Evolutionary conservation across 192 early-diverging fungal species (phyloP), one percentile per base, ranked within the genome.

Genomic region (Backusella macrospora): DNA sequence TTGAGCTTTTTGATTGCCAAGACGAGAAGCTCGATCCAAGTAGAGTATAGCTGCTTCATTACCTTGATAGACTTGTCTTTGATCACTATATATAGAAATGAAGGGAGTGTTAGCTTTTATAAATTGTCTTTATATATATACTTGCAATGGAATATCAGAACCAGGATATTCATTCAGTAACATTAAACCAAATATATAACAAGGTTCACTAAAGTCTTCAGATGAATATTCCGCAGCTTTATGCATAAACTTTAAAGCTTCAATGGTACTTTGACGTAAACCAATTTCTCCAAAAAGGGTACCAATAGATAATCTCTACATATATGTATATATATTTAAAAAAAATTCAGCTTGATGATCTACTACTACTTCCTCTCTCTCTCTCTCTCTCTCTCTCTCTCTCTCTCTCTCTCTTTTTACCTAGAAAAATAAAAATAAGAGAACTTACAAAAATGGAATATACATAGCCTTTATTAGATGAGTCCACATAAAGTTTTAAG

Each of bases 201-300:
- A 85, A 34, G 91, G 89, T 71, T 93, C 89, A 13, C 90, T 90
- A 76, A 92, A 96, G 13, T 88, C 83, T 40, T 87, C 81, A 47
- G 82, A 86, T 16, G 94, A 91, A 71, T 91, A 88, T 18, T 90
- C 82, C 1, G 92, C 90, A 3, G 95, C 85, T 46, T 90, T 87
- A 69, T 90, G 88, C 77, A 98, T 84, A 78, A 91, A 93, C 48
- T 92, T 89, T 70, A 98, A 84, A 26, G 90, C 93, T 75, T 94
- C 88, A 70, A 90, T 90, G 45, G 89, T 78, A 74, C 92, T 92
- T 55, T 79, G 79, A 29, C 80, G 78, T 70, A 91, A 90, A 79
- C 85, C 84, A 40, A 95, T 82, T 29, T 87, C 81, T 73, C 95
- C 96, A 26, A 87, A 84, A 70, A 95, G 81, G 62, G 92, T 88